Conservation (phyloP, 257 asterid species). For the Solanum infundibuliforme region DNA sequence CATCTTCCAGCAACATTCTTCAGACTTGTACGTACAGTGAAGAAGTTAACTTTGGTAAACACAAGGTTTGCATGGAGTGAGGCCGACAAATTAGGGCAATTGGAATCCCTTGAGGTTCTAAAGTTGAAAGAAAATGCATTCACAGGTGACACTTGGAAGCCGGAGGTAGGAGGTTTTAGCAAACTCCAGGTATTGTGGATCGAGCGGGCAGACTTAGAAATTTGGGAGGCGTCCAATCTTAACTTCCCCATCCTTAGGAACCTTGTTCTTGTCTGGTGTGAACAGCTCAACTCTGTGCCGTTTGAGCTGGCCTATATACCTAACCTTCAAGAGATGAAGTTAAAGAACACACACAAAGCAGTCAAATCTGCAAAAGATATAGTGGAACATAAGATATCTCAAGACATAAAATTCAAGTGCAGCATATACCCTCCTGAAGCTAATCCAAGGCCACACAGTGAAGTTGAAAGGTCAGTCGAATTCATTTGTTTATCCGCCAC, state of each 20-base stretch:
- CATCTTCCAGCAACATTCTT: constrained; percentile 27
- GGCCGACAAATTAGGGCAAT: constrained; percentile 30
- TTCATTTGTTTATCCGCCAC: background rate
- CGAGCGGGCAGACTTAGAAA: background rate
- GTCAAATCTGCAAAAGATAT: background rate
- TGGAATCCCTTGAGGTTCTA: constrained; percentile 39
- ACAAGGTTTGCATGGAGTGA: constrained; percentile 40
- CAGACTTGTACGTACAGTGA: constrained; percentile 34
- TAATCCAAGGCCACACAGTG: background rate
- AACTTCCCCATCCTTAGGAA: background rate
- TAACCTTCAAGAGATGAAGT: background rate
- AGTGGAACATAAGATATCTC: background rate
- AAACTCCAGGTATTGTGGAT: background rate
- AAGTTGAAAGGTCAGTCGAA: background rate
- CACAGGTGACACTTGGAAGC: background rate
- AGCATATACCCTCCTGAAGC: background rate
- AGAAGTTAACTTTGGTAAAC: constrained; percentile 28
- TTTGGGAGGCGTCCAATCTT: background rate
- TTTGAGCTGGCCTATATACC: background rate
- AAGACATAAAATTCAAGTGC: background rate
- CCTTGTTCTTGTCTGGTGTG: background rate
- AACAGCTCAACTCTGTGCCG: background rate
- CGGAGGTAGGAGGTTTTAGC: background rate
- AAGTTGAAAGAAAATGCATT: constrained; percentile 12
- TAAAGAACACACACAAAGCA: rapidly evolving